A percentile compares a stretch with the other conserved stretches of the same genome.
Conservation (phyloP, 148 eudicot genomes). For the Hydrangea macrophylla region DNA sequence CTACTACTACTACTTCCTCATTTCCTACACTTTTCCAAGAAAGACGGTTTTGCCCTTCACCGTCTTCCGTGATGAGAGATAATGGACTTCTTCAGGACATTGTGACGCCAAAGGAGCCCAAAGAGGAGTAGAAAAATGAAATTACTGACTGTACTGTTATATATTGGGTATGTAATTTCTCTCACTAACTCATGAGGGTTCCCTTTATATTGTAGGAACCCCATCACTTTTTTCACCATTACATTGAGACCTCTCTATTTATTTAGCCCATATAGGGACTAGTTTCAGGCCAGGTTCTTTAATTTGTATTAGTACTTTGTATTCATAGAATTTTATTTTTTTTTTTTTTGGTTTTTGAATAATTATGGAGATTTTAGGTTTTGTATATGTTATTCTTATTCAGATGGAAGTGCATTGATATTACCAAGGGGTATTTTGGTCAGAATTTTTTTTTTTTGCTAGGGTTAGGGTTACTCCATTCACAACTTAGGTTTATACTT, state of each 20-base stretch:
- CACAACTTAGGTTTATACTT: background rate
- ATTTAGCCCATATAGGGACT: constrained; percentile 1
- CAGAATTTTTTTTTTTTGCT: background rate
- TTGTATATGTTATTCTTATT: background rate
- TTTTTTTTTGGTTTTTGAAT: background rate
- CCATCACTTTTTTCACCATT: no score
- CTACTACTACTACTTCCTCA: constrained; percentile 7
- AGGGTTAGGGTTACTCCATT: background rate
- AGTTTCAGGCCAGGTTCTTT: background rate
- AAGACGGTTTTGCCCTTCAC: constrained; percentile 12
- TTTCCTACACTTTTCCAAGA: constrained; percentile 16
- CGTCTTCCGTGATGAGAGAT: constrained; percentile 34
- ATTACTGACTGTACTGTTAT: background rate
- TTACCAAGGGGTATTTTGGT: background rate
- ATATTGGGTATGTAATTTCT: constrained; percentile 18
- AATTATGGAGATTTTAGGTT: constrained; percentile 6
- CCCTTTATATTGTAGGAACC: no score
- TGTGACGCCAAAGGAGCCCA: constrained; percentile 43
- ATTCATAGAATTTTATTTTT: background rate
- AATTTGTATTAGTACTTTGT: constrained; percentile 5
- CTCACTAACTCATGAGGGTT: constrained; percentile 7
- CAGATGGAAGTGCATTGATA: constrained; percentile 4
- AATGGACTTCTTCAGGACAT: constrained; percentile 76
- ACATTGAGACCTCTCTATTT: constrained; percentile 1
- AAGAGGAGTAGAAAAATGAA: constrained; percentile 26